Evolutionary conservation across 306 rosid species (phyloP).

Genomic region (Arachis hypogaea): DNA sequence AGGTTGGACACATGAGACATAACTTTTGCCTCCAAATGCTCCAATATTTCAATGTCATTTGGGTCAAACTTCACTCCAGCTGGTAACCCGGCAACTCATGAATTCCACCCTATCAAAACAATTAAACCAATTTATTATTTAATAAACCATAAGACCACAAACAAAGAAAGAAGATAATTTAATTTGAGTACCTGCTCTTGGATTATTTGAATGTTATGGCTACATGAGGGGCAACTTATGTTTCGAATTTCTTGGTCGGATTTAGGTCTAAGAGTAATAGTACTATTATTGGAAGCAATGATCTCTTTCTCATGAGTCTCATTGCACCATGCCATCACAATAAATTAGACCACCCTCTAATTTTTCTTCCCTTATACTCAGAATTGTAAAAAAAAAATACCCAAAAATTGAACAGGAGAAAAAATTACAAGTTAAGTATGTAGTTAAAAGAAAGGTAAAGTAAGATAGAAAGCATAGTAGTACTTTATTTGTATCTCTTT

Average conservation of each 20-base stretch:
- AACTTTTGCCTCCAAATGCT: constrained; percentile 86
- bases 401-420: no score
- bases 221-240: constrained; percentile 76
- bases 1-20: constrained; percentile 58
- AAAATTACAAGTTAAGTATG: not conserved
- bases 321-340: constrained; percentile 76
- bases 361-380: constrained; percentile 19
- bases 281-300: constrained; percentile 21
- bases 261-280: constrained; percentile 18
- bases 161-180: not conserved
- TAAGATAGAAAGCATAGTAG: constrained; percentile 24
- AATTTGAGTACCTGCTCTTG: constrained; percentile 62
- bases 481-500: constrained; percentile 37
- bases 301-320: constrained; percentile 60
- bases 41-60: constrained; percentile 76
- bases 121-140: not conserved
- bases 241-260: constrained; percentile 43
- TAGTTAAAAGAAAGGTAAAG: constrained; percentile 18
- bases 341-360: constrained; percentile 44
- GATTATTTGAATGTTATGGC: constrained; percentile 58
- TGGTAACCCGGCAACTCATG: constrained; percentile 82
- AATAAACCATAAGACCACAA: not conserved
- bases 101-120: constrained; percentile 49
- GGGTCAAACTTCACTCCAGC: constrained; percentile 96
- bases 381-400: not conserved